Evolutionary conservation across 169 alveolate genomes (phyloP).

Genomic region (Fabrea salina): DNA sequence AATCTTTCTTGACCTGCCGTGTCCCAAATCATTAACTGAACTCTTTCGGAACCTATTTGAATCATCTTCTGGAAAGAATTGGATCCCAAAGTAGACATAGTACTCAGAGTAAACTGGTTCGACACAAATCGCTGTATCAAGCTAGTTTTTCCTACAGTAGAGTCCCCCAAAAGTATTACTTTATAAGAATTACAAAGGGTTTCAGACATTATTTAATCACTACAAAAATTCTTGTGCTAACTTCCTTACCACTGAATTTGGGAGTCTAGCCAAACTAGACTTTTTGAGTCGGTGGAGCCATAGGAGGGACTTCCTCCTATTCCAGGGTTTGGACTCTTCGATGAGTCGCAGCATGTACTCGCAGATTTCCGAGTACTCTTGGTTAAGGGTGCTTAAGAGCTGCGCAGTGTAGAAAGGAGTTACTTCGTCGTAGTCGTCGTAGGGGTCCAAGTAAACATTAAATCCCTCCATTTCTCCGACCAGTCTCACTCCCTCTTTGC

Average conservation of each 20-base stretch:
- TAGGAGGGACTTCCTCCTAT: neutral
- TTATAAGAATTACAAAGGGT: neutral
- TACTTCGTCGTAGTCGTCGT: conserved; percentile 6
- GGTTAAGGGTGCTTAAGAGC: neutral
- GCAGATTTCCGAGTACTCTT: neutral
- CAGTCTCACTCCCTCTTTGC: conserved; percentile 11
- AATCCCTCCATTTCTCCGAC: conserved; percentile 1
- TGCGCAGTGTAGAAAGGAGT: conserved; percentile 14
- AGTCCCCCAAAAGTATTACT: neutral
- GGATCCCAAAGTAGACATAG: neutral
- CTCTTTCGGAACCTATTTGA: no score
- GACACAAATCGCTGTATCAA: neutral
- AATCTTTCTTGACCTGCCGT: conserved; percentile 92
- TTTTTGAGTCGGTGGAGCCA: neutral
- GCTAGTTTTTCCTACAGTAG: conserved; percentile 28
- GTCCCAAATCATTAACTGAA: conserved; percentile 87
- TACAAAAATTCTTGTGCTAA: neutral
- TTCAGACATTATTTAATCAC: neutral
- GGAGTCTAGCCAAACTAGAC: neutral
- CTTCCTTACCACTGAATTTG: neutral
- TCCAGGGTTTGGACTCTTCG: neutral
- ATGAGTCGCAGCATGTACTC: neutral
- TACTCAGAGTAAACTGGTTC: neutral
- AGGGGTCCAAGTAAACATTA: neutral
- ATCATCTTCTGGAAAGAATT: conserved; percentile 32